Percentiles rank a stretch among this genome's conserved stretches.
phyloP scores from a whole-genome alignment of 2,329 filamentous ascomycete species.

The Penicillium nordicum region DNA sequence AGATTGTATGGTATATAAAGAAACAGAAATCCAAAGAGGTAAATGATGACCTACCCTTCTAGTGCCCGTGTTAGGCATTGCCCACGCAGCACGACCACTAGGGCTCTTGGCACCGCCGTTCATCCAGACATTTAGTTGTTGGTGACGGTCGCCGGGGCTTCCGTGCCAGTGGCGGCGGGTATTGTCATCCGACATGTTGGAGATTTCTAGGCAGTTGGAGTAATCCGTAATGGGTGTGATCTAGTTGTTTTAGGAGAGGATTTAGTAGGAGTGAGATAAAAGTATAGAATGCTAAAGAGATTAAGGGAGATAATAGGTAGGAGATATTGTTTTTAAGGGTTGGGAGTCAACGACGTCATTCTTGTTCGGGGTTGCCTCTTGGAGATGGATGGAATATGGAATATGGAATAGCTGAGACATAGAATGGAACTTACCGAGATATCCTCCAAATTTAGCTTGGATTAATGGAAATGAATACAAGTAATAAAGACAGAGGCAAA shows the following conservation, averaged over 20 bases:
- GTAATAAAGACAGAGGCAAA: not conserved
- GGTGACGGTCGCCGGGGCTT: conserved; percentile 31
- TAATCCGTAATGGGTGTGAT: conserved; percentile 3
- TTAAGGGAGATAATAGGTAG: not conserved
- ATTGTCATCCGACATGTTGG: conserved; percentile 23
- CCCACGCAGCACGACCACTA: conserved; percentile 21
- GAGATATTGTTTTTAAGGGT: not conserved
- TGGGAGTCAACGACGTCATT: conserved; percentile 26
- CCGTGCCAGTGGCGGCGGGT: conserved; percentile 38
- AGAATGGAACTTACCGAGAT: not conserved
- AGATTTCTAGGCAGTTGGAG: conserved; percentile 4
- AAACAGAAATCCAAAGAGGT: not conserved
- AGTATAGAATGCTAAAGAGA: not conserved
- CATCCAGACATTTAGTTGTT: conserved; percentile 38
- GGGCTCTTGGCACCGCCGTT: conserved; percentile 30
- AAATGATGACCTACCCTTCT: conserved; percentile 29
- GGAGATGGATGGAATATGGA: not conserved
- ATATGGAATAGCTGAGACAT: not conserved
- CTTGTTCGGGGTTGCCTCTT: not conserved
- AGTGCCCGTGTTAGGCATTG: conserved; percentile 16
- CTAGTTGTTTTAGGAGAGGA: not conserved
- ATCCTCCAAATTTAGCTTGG: not conserved
- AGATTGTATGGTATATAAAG: not conserved
- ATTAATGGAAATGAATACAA: not conserved
- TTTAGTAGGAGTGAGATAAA: not conserved